Base-by-base conservation (phyloP, 148 eudicot genomes). In the Oxyria digyna region DNA sequence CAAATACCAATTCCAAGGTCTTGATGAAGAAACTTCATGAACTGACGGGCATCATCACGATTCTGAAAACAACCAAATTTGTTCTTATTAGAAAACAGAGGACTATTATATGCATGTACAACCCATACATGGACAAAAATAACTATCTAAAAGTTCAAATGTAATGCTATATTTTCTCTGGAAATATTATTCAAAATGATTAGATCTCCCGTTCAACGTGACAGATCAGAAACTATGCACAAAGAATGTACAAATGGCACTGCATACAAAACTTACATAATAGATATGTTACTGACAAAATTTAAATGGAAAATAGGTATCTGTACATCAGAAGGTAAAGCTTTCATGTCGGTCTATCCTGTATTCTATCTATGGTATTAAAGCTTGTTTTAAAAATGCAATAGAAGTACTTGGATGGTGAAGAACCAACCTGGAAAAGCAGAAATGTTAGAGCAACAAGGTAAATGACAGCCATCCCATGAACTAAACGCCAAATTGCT, bases 401-500 rank as follows among this genome's bases (percentile, higher is more conserved):
- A 27, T 1, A 32, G 33, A 70, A 33, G 27, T 29, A 3, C 29
- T 65, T 67, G 17, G 40, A 18, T 54, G 62, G 24, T 4, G 24
- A 21, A 57, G 41, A 37, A 67, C 74, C 67, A 49, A 91, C 99
- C 99, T 94, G 99, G 75, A 94, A 94, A 52, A 94, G 96, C 80
- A 94, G 78, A 87, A 94, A 94, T 32, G 99, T 91, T 67, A 94
- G 77, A 52, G 91, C 85, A 62, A 94, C 99, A 54, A 94, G 99
- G 76, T 94, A 94, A 64, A 94, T 80, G 71, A 94, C 96, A 71
- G 99, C 99, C 87, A 87, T 83, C 67, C 99, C 99, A 72, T 91
- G 99, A 82, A 94, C 99, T 63, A 94, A 79, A 62, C 99, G 90
- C 99, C 99, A 94, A 74, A 94, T 81, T 68, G 97, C 99, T 72